Evolutionary conservation across 148 eudicot species (phyloP).

Genomic region (Diospyros kaki): DNA sequence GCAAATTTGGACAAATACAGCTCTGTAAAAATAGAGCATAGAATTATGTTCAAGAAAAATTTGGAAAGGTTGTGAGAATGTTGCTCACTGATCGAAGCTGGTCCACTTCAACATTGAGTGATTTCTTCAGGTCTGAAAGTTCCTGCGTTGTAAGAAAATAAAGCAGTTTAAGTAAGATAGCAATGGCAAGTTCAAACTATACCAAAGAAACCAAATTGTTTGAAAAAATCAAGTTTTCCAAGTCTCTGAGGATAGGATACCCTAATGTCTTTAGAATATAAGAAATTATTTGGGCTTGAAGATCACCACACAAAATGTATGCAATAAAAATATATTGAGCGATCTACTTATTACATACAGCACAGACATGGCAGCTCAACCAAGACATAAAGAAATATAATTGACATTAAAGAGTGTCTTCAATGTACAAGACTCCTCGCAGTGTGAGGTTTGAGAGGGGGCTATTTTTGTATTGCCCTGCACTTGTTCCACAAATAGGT

Average conservation of each 20-base stretch:
- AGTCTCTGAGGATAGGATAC: not conserved
- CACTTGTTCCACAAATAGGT: too few relatives aligned
- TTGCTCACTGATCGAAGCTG: slow-evolving; percentile 77
- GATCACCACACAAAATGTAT: not conserved
- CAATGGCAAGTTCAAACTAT: not conserved
- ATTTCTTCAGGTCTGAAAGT: slow-evolving; percentile 74
- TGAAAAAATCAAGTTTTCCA: not conserved
- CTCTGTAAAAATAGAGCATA: not conserved
- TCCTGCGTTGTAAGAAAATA: slow-evolving; percentile 41
- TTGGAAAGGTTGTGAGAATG: not conserved
- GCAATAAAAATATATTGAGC: too few relatives aligned
- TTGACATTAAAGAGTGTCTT: too few relatives aligned
- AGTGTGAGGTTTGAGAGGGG: too few relatives aligned
- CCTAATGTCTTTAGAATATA: not conserved
- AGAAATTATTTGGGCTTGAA: not conserved
- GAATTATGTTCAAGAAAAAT: not conserved
- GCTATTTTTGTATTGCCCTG: too few relatives aligned
- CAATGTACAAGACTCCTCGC: too few relatives aligned
- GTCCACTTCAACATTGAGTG: slow-evolving; percentile 80
- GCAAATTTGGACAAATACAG: not conserved
- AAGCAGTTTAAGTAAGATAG: not conserved
- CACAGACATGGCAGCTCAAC: not conserved
- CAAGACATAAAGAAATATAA: too few relatives aligned
- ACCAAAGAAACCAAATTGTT: not conserved
- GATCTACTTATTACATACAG: not conserved